Percentiles rank a stretch among this genome's conserved stretches.
Conservation (phyloP, 257 asterid genomes). For the Thymus quinquecostatus region DNA sequence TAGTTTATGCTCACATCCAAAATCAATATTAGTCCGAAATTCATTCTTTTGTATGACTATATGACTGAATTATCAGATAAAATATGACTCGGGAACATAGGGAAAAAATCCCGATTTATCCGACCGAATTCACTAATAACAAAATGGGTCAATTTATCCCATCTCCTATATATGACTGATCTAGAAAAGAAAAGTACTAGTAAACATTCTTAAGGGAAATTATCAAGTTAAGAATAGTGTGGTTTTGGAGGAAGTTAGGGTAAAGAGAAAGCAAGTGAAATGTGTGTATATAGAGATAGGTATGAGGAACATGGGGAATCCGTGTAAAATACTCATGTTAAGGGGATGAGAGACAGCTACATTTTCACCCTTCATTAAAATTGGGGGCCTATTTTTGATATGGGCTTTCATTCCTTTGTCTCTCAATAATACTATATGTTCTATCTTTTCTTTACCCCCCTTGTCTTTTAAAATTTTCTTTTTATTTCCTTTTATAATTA, state of each 20-base stretch:
- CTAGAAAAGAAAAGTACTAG: not conserved
- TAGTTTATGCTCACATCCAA: too few relatives aligned
- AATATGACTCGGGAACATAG: too few relatives aligned
- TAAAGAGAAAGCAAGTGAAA: conserved; percentile 66
- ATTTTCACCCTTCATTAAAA: conserved; percentile 35
- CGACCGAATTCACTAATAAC: too few relatives aligned
- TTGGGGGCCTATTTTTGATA: conserved; percentile 38
- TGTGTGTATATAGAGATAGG: not conserved
- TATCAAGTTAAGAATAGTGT: not conserved
- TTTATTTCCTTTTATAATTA: too few relatives aligned
- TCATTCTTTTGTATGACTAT: too few relatives aligned
- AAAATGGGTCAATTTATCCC: too few relatives aligned
- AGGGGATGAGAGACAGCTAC: conserved; percentile 21
- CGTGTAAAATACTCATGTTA: conserved; percentile 52
- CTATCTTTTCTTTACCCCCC: not conserved
- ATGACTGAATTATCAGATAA: too few relatives aligned
- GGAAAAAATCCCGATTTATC: too few relatives aligned
- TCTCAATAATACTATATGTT: not conserved
- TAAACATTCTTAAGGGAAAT: too few relatives aligned
- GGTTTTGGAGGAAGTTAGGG: conserved; percentile 19
- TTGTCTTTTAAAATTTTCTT: not conserved
- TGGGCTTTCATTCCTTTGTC: conserved; percentile 27
- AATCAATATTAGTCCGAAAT: too few relatives aligned
- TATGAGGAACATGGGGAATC: conserved; percentile 55
- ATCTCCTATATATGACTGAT: too few relatives aligned